Percentiles rank a stretch among this genome's conserved stretches.
Evolutionary conservation across 192 early-diverging fungal species (phyloP).

Genomic region (Coemansia sp.): DNA sequence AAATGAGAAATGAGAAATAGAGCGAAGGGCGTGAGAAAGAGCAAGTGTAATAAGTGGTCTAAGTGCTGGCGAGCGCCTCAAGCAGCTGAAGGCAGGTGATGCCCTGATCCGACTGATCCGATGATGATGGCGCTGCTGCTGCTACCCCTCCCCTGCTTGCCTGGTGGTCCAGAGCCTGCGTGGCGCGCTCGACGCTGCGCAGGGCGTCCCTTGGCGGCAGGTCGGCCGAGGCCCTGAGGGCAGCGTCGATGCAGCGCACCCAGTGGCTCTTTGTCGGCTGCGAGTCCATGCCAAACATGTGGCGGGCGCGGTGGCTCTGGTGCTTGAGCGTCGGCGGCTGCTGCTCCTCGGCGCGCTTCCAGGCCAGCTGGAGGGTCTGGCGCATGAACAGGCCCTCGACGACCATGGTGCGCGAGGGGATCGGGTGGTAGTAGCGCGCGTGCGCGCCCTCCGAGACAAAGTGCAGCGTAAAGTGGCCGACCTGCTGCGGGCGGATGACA

Average conservation of each 20-base stretch:
- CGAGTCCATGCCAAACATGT: slow-evolving; percentile 58
- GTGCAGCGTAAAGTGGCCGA: slow-evolving; percentile 53
- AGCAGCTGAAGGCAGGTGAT: slow-evolving; percentile 34
- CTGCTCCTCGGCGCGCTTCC: slow-evolving; percentile 28
- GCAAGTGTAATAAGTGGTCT: not conserved
- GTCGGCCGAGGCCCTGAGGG: slow-evolving; percentile 18
- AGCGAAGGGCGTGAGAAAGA: not conserved
- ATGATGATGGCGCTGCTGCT: not conserved
- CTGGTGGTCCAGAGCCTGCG: slow-evolving; percentile 20
- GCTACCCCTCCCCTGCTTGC: too few relatives aligned
- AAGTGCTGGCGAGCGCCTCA: slow-evolving; percentile 15
- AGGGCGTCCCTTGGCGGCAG: slow-evolving; percentile 18
- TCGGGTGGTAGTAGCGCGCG: slow-evolving; percentile 56
- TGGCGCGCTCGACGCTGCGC: slow-evolving; percentile 31
- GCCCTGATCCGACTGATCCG: slow-evolving; percentile 16
- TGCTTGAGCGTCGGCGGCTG: not conserved
- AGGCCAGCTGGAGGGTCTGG: slow-evolving; percentile 52
- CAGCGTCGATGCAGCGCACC: slow-evolving; percentile 35
- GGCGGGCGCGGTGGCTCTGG: slow-evolving; percentile 25
- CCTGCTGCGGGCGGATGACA: slow-evolving; percentile 44
- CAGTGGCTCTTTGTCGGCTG: slow-evolving; percentile 36
- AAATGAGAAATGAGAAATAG: not conserved
- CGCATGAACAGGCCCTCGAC: slow-evolving; percentile 60
- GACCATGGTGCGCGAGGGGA: slow-evolving; percentile 47
- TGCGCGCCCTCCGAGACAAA: slow-evolving; percentile 48